Percentiles rank a stretch among this genome's conserved stretches.
Conservation (phyloP, 129 eudicot species). For the Arctium lappa region DNA sequence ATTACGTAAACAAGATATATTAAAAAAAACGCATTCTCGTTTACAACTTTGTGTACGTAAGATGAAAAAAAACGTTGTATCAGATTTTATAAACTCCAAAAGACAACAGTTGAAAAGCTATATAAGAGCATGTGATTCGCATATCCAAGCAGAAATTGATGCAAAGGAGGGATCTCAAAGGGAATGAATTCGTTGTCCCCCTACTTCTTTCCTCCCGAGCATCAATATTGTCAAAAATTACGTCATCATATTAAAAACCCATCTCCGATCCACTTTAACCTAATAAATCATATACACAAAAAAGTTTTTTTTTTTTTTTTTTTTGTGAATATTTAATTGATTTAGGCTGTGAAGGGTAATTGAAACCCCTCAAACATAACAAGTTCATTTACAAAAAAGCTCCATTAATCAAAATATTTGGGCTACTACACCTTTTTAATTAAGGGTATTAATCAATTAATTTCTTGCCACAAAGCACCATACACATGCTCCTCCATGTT, state of each 20-base stretch:
- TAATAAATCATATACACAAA: not conserved
- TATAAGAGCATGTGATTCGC: not conserved
- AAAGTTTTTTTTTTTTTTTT: not conserved
- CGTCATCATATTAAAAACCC: not conserved
- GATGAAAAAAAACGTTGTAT: not conserved
- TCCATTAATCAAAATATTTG: conserved; percentile 18
- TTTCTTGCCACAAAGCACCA: conserved; percentile 45
- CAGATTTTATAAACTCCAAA: not conserved
- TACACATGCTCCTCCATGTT: conserved; percentile 40
- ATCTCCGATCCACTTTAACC: not conserved
- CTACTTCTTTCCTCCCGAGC: not conserved
- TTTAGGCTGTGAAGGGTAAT: conserved; percentile 2
- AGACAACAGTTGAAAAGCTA: not conserved
- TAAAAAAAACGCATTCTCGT: not conserved
- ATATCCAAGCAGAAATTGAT: not conserved
- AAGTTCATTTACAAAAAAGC: conserved; percentile 31
- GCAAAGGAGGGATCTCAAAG: not conserved
- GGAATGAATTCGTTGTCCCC: not conserved
- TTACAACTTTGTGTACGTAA: not conserved
- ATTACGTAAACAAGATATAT: not conserved
- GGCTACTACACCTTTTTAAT: conserved; percentile 12
- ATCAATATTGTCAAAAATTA: not conserved
- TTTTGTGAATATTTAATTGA: not conserved
- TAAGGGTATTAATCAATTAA: conserved; percentile 11
- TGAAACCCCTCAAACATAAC: conserved; percentile 23